These are phyloP conservation scores for Pythium utonaiense DNA, from an alignment of 352 stramenopile genomes.

Conservation along the genomic window DNA sequence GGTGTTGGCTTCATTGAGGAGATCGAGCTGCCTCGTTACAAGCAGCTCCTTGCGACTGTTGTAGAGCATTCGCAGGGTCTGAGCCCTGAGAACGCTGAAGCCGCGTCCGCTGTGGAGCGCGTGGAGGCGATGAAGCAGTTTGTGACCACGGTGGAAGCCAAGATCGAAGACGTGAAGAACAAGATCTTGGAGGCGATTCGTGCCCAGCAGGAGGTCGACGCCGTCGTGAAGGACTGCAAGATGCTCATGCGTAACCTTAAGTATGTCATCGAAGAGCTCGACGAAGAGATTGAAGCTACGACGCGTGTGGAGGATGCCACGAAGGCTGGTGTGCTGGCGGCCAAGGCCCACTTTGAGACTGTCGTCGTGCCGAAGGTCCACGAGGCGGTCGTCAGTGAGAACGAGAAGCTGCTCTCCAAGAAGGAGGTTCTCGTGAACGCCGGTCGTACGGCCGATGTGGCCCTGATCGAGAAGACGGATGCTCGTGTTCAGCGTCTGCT, in stretches of 20 bases:
- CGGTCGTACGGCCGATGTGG: constrained; percentile 51
- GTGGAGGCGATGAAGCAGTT: constrained; percentile 77
- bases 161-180: constrained; percentile 63
- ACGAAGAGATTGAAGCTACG: constrained; percentile 79
- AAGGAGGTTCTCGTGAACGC: constrained; percentile 60
- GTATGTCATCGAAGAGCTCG: constrained; percentile 87
- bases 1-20: constrained; percentile 80
- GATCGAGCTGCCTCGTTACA: constrained; percentile 82
- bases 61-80: constrained; percentile 62
- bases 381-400: constrained; percentile 60
- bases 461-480: constrained; percentile 72
- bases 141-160: constrained; percentile 62
- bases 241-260: constrained; percentile 84
- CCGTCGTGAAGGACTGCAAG: constrained; percentile 86
- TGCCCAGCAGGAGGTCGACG: constrained; percentile 66
- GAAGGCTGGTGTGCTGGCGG: constrained; percentile 58
- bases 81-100: constrained; percentile 65
- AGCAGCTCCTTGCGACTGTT: constrained; percentile 66
- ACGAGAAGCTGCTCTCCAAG: constrained; percentile 83
- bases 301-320: constrained; percentile 72
- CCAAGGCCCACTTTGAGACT: constrained; percentile 66
- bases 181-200: constrained; percentile 51
- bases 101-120: constrained; percentile 61
- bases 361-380: constrained; percentile 74
- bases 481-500: constrained; percentile 64